These are phyloP conservation scores for Saccharomyces pastorianus DNA, from an alignment of 1,139 yeast species.

Conservation along the genomic window DNA sequence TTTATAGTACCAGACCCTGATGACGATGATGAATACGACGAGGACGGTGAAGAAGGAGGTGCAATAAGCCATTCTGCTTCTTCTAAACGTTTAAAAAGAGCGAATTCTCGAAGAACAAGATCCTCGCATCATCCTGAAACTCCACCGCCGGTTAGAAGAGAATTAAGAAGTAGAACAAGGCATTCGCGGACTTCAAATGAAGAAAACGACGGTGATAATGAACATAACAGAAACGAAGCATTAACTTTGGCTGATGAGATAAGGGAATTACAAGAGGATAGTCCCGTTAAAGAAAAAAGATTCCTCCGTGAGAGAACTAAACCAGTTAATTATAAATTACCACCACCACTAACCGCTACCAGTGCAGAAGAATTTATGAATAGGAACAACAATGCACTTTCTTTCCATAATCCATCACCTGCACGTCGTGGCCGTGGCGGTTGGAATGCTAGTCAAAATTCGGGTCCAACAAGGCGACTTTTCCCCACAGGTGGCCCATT, in stretches of 20 bases:
- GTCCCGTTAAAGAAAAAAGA: constrained; percentile 40
- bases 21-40: too few relatives aligned
- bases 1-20: too few relatives aligned
- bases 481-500: constrained; percentile 97
- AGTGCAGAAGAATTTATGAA: constrained; percentile 14
- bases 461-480: constrained; percentile 47
- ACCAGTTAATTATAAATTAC: constrained; percentile 72
- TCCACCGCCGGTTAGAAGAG: constrained; percentile 7
- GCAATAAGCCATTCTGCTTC: too few relatives aligned
- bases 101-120: constrained; percentile 10
- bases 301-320: constrained; percentile 67
- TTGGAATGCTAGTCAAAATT: constrained; percentile 25
- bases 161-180: constrained; percentile 13
- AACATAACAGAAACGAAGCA: constrained; percentile 25
- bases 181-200: constrained; percentile 1
- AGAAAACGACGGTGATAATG: constrained; percentile 12
- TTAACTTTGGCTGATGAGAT: constrained; percentile 34
- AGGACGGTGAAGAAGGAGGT: too few relatives aligned
- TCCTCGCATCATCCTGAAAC: constrained; percentile 13
- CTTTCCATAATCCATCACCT: constrained; percentile 27
- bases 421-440: constrained; percentile 33
- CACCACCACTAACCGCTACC: constrained; percentile 62
- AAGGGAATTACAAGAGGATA: constrained; percentile 36
- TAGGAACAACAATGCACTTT: constrained; percentile 13
- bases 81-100: constrained; percentile 8